phyloP scores from a whole-genome alignment of 176 grass and related monocot species.

The Aegilops longissima region DNA sequence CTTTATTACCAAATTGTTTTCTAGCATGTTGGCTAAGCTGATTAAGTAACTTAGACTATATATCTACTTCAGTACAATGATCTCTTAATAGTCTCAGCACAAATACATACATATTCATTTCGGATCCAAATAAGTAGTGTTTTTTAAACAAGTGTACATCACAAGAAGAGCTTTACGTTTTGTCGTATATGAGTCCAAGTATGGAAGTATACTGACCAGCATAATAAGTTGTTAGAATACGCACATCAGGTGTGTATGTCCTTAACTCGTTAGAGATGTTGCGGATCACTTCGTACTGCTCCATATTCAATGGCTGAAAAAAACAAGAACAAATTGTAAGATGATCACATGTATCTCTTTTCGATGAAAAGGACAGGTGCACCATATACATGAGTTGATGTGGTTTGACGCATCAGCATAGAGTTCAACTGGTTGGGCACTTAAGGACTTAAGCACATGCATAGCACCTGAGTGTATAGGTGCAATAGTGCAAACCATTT shows the following conservation, averaged over 20 bases:
- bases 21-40: not conserved
- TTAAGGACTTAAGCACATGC: not conserved
- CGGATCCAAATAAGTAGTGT: not conserved
- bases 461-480: not conserved
- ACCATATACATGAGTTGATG: not conserved
- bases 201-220: conserved; percentile 56
- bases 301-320: conserved; percentile 86
- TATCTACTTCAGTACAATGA: not conserved
- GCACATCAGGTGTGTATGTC: conserved; percentile 77
- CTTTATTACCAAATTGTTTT: not conserved
- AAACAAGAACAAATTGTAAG: conserved; percentile 45
- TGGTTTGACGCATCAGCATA: not conserved
- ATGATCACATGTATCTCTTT: not conserved
- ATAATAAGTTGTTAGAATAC: conserved; percentile 96
- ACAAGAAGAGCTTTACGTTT: not conserved
- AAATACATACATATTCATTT: not conserved
- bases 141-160: not conserved
- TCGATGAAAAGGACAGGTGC: conserved; percentile 5
- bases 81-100: not conserved
- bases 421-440: not conserved
- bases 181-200: conserved; percentile 2
- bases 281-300: conserved; percentile 84
- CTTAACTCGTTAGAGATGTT: conserved; percentile 87
- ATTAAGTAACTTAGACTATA: conserved; percentile 3
- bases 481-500: not conserved